A percentile compares a stretch with the other conserved stretches of the same genome.
Conservation (phyloP, 2,329 filamentous ascomycete genomes). For the Ophiostoma sp. region DNA sequence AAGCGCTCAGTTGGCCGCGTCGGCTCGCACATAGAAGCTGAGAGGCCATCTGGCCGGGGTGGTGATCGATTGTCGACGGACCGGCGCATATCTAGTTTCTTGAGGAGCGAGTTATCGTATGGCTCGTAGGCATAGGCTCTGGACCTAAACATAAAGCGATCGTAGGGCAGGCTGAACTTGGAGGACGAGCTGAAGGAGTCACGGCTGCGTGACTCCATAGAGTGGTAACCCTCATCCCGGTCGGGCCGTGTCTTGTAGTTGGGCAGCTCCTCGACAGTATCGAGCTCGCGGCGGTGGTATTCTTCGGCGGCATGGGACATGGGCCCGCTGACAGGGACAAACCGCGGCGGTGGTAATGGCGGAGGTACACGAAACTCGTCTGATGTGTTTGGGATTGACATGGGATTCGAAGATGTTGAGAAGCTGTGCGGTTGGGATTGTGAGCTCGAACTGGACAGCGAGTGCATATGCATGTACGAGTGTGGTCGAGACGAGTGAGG, state of each 20-base stretch:
- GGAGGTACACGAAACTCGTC: slow-evolving; percentile 36
- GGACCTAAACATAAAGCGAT: slow-evolving; percentile 45
- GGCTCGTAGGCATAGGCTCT: slow-evolving; percentile 46
- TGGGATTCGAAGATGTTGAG: slow-evolving; percentile 35
- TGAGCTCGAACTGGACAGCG: neutral
- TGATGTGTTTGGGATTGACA: slow-evolving; percentile 36
- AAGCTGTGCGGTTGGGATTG: slow-evolving; percentile 21
- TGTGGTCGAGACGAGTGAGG: neutral
- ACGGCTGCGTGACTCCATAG: slow-evolving; percentile 25
- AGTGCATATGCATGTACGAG: neutral
- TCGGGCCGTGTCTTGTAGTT: slow-evolving; percentile 28
- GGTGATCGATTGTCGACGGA: slow-evolving; percentile 43
- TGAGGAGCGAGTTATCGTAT: slow-evolving; percentile 49
- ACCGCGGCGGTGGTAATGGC: slow-evolving; percentile 36
- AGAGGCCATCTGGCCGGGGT: slow-evolving; percentile 39
- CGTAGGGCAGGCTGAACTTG: slow-evolving; percentile 48
- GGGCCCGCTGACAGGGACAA: slow-evolving; percentile 31
- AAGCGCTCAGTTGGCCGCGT: slow-evolving; percentile 31
- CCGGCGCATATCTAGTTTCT: slow-evolving; percentile 49
- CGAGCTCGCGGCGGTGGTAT: slow-evolving; percentile 25
- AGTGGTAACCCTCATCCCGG: slow-evolving; percentile 29
- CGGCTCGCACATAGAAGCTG: slow-evolving; percentile 30
- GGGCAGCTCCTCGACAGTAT: slow-evolving; percentile 25
- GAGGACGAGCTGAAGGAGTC: slow-evolving; percentile 29
- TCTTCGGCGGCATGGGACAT: slow-evolving; percentile 24